Percentiles rank a stretch among this genome's conserved stretches.
Evolutionary conservation across 352 stramenopile genomes (phyloP).

Genomic region (Pythium brassicae): DNA sequence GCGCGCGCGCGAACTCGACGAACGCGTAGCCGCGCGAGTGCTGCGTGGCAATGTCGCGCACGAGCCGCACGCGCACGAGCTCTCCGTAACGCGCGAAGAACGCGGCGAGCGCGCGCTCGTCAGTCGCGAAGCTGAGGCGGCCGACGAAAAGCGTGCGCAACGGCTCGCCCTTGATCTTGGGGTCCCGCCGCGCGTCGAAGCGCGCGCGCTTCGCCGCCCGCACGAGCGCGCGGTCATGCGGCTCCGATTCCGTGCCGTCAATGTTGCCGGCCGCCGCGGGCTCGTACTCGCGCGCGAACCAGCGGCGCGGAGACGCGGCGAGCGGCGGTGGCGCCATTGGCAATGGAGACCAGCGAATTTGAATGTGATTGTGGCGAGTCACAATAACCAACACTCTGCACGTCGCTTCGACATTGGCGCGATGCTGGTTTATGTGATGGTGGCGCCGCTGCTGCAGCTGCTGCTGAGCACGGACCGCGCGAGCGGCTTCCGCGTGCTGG

Average conservation of each 20-base stretch:
- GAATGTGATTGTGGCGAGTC: too few species aligned
- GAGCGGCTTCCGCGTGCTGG: slow-evolving; percentile 33
- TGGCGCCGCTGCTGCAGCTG: not conserved
- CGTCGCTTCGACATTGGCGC: too few species aligned
- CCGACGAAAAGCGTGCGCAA: slow-evolving; percentile 71
- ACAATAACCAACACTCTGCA: too few species aligned
- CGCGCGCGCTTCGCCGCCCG: slow-evolving; percentile 35
- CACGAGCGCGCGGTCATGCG: slow-evolving; percentile 63
- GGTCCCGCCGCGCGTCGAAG: slow-evolving; percentile 55
- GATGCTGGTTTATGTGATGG: too few species aligned
- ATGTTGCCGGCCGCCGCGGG: slow-evolving; percentile 66
- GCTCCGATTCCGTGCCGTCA: slow-evolving; percentile 51
- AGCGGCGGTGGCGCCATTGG: not conserved
- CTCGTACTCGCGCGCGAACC: slow-evolving; percentile 71
- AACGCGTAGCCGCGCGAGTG: slow-evolving; percentile 79
- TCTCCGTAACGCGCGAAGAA: slow-evolving; percentile 49
- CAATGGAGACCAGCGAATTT: too few species aligned
- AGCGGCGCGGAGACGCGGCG: slow-evolving; percentile 26
- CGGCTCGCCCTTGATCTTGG: slow-evolving; percentile 59
- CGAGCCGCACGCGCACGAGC: slow-evolving; percentile 49
- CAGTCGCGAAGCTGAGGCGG: slow-evolving; percentile 52
- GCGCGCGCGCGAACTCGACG: slow-evolving; percentile 58
- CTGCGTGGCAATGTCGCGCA: slow-evolving; percentile 57
- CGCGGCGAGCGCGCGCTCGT: slow-evolving; percentile 33
- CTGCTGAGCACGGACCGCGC: not conserved